A percentile compares a stretch with the other conserved stretches of the same genome.
phyloP scores from a whole-genome alignment of 495 filamentous ascomycete genomes.

The Ramalina peruviana region DNA sequence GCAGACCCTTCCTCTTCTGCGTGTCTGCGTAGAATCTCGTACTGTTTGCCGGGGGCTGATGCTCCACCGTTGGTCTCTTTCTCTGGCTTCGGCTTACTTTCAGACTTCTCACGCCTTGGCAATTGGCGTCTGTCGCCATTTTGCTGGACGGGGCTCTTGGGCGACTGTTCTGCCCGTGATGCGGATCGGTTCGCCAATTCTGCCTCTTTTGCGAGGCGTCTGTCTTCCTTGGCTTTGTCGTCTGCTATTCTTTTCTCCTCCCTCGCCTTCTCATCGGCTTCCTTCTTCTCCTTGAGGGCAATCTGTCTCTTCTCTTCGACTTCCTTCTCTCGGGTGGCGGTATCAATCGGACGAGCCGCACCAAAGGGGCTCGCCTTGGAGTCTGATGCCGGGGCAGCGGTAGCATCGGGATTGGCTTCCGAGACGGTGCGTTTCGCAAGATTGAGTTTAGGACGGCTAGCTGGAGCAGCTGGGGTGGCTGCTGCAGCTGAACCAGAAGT shows the following conservation, averaged over 20 bases:
- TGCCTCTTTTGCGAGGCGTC: slow-evolving; percentile 24
- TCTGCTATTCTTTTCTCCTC: slow-evolving; percentile 54
- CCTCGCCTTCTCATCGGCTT: slow-evolving; percentile 74
- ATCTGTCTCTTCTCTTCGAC: slow-evolving; percentile 75
- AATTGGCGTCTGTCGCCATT: slow-evolving; percentile 9
- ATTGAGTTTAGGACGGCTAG: slow-evolving; percentile 62
- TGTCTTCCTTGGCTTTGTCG: slow-evolving; percentile 31
- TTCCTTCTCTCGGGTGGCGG: slow-evolving; percentile 70
- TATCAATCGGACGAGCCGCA: slow-evolving; percentile 80
- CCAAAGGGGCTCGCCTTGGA: slow-evolving; percentile 86
- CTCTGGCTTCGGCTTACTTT: slow-evolving; percentile 1
- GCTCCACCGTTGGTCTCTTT: slow-evolving; percentile 28
- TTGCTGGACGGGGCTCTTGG: slow-evolving; percentile 22
- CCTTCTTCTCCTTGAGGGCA: slow-evolving; percentile 65
- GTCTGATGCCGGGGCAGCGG: slow-evolving; percentile 36
- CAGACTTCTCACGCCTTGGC: slow-evolving; percentile 1
- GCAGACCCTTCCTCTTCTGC: slow-evolving; percentile 31
- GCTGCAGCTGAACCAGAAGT: slow-evolving; percentile 21
- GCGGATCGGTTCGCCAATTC: slow-evolving; percentile 43
- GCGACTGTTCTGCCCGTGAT: slow-evolving; percentile 30
- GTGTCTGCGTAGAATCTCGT: slow-evolving; percentile 40
- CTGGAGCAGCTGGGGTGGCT: slow-evolving; percentile 35
- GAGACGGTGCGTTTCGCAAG: slow-evolving; percentile 79
- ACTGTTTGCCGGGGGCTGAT: slow-evolving; percentile 31
- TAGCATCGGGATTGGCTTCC: slow-evolving; percentile 43